A percentile compares a stretch with the other conserved stretches of the same genome.
phyloP scores from a whole-genome alignment of 768 basidiomycete species.

The Hygrocybe punicea region DNA sequence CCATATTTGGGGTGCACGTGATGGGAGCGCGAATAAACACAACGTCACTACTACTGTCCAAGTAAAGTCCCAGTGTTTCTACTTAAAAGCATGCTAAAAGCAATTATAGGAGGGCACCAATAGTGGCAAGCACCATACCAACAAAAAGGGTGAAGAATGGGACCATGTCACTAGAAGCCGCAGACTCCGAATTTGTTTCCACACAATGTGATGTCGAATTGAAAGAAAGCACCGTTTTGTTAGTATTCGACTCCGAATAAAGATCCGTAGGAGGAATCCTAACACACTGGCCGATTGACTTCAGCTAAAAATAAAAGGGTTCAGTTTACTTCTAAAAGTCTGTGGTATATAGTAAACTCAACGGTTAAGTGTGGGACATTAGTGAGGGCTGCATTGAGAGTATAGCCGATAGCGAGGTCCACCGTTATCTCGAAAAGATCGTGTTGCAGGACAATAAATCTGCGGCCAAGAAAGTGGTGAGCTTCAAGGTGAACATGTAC shows the following conservation, averaged over 20 bases:
- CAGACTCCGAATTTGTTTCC: neutral
- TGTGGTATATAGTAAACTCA: slow-evolving; percentile 13
- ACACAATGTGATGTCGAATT: neutral
- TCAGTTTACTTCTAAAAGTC: neutral
- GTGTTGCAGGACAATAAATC: slow-evolving; percentile 88
- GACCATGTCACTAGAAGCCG: neutral
- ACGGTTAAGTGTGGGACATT: slow-evolving; percentile 67
- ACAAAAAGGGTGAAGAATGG: neutral
- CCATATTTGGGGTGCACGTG: neutral
- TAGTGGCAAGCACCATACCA: neutral
- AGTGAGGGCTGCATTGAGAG: slow-evolving; percentile 68
- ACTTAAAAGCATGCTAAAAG: neutral
- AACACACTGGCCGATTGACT: slow-evolving; percentile 77
- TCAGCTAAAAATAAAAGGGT: slow-evolving; percentile 42
- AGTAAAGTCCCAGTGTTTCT: neutral
- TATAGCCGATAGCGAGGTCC: slow-evolving; percentile 86
- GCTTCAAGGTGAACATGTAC: neutral
- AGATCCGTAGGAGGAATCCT: slow-evolving; percentile 60
- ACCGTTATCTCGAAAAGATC: slow-evolving; percentile 84
- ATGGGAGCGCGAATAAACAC: neutral
- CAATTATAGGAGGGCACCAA: neutral
- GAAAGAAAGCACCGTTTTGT: slow-evolving; percentile 54
- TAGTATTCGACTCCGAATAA: slow-evolving; percentile 81
- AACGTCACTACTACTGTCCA: neutral
- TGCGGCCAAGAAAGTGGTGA: slow-evolving; percentile 13